Evolutionary conservation across 225 moss, liverwort and hornwort genomes (phyloP).

Genomic region (Antitrichia curtipendula): DNA sequence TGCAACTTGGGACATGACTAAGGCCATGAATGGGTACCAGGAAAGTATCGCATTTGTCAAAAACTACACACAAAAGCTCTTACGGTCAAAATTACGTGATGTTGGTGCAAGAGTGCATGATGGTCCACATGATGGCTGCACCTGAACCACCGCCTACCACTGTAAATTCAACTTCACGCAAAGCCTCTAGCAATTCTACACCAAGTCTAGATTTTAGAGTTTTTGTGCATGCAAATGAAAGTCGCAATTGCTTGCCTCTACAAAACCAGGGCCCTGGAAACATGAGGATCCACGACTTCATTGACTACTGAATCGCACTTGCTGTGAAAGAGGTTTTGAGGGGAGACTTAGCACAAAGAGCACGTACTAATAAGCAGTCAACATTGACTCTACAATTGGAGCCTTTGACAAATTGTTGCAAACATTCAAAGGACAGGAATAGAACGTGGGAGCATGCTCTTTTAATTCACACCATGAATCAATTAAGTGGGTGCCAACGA

Average conservation of each 20-base stretch:
- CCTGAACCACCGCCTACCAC: background rate
- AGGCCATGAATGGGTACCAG: too few relatives aligned
- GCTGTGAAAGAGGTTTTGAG: background rate
- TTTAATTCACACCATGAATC: background rate
- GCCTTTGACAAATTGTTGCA: background rate
- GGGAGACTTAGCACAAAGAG: background rate
- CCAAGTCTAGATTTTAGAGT: background rate
- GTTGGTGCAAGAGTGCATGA: background rate
- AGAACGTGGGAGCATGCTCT: background rate
- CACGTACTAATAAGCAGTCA: background rate
- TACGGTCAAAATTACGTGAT: background rate
- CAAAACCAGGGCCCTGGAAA: background rate
- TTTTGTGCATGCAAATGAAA: background rate
- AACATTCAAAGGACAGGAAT: too few relatives aligned
- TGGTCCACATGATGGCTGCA: background rate
- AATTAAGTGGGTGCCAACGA: background rate
- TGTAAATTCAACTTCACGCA: background rate
- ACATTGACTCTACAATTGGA: background rate
- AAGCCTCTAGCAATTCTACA: background rate
- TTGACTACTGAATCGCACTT: background rate
- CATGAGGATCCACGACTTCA: background rate
- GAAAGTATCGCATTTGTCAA: background rate
- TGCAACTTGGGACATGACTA: background rate
- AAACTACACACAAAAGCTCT: background rate
- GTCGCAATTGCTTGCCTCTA: background rate